Base-by-base conservation (phyloP, 2,329 filamentous ascomycete species). In the Fusarium sp. region DNA sequence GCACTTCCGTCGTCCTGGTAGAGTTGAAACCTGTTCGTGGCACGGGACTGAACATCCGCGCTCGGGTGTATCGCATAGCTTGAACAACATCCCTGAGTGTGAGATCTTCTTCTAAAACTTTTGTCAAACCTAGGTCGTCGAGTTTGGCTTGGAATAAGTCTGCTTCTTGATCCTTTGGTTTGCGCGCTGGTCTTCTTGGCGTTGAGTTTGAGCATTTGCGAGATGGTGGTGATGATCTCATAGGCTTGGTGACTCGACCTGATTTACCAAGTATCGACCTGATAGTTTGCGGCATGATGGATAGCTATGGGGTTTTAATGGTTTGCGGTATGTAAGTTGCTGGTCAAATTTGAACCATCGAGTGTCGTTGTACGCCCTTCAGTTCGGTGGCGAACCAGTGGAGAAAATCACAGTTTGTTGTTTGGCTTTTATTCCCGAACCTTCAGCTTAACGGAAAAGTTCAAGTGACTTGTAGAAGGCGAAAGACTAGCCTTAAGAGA, bases 11-110 rank as follows among this genome's bases (percentile, higher is more conserved):
- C 16, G 89, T 88, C 13, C 89, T 83, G 22, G 85, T 86, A 7
- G 88, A 90, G 71, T 84, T 87, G 85, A 94, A 88, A 24, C 91
- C 90, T 0, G 85, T 82, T 22, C 85, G 82, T 4, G 91, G 91
- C 13, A 93, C 81, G 3, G 86, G 81, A 41, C 84, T 85, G 80
- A 93, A 94, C 86, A 91, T 92, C 73, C 81, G 83, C 22, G 76
- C 79, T 40, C 85, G 86, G 52, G 91, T 86, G 77, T 90, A 87
- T 54, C 85, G 82, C 75, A 93, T 88, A 24, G 89, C 88, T 76
- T 92, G 90, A 0, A 88, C 83, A 3, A 90, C 86, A 76, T 91
- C 88, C 53, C 87, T 83, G 7, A 91, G 84, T 29, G 82, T 84
- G 16, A 88, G 79, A 68, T 90, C 86, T 32, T 83, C 80, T 14